phyloP scores from a whole-genome alignment of 352 stramenopile genomes.

The Blastocystis sp. region DNA sequence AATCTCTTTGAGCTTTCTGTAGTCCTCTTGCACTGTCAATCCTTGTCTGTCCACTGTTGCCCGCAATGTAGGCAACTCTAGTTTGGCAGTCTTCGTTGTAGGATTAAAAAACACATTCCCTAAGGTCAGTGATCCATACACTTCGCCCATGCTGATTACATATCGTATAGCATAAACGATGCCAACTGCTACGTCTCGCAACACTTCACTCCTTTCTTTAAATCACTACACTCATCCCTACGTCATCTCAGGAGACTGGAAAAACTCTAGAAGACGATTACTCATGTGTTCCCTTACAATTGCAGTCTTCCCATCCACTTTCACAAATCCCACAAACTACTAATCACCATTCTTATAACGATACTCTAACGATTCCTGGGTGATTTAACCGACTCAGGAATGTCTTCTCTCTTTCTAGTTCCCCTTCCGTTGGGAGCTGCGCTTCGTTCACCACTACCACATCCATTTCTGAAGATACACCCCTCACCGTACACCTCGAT shows the following conservation, averaged over 20 bases:
- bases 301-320: background rate
- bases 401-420: background rate
- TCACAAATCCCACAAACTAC: conserved; percentile 40
- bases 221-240: background rate
- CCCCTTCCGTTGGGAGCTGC: background rate
- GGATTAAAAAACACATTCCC: background rate
- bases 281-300: background rate
- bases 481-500: background rate
- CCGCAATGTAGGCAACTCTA: background rate
- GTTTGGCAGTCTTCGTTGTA: background rate
- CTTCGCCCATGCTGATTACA: background rate
- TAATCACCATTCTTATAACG: background rate
- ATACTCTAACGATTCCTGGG: background rate
- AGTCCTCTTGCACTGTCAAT: background rate
- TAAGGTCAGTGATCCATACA: conserved; percentile 18
- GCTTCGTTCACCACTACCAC: background rate
- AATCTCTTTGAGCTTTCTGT: background rate
- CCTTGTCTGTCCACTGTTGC: background rate
- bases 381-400: conserved; percentile 1
- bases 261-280: background rate
- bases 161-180: conserved; percentile 20
- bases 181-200: background rate
- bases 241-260: background rate
- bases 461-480: background rate
- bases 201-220: background rate